phyloP scores from a whole-genome alignment of 1,284 basidiomycete species.

The Microstroma glucosiphilum region DNA sequence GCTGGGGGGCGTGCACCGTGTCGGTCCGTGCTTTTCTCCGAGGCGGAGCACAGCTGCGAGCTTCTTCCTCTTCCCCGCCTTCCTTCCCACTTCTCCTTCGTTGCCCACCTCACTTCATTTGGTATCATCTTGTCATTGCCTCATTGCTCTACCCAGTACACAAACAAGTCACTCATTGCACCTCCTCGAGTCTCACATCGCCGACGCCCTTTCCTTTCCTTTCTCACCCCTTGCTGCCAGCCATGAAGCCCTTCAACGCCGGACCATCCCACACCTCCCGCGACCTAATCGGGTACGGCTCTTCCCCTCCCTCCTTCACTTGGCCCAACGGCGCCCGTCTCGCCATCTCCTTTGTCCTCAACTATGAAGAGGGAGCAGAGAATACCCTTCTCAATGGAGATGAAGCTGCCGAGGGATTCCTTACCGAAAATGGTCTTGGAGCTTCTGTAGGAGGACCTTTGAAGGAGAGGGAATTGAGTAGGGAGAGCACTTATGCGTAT shows the following conservation, averaged over 20 bases:
- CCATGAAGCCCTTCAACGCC: conserved; percentile 4
- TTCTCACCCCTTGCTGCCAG: no score
- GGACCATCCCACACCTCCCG: conserved; percentile 24
- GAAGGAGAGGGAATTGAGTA: conserved; percentile 45
- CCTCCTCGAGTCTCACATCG: no score
- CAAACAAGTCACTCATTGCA: no score
- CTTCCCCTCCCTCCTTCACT: conserved; percentile 46
- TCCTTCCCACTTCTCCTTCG: no score
- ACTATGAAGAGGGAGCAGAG: conserved; percentile 53
- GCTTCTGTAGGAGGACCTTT: conserved; percentile 25
- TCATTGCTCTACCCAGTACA: no score
- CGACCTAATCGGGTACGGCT: conserved; percentile 50
- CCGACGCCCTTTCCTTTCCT: no score
- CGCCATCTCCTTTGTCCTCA: conserved; percentile 51
- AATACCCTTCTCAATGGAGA: conserved; percentile 38
- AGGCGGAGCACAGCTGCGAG: no score
- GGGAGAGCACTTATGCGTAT: conserved; percentile 52
- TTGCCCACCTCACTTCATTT: no score
- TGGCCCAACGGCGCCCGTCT: conserved; percentile 52
- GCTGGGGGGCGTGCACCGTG: no score
- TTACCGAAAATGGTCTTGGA: conserved; percentile 47
- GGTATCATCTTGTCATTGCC: no score
- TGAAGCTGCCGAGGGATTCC: conserved; percentile 36
- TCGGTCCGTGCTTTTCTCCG: no score
- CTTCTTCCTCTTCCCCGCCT: no score